Evolutionary conservation across 2,329 filamentous ascomycete species (phyloP).

Genomic region (Orbilia javanica): DNA sequence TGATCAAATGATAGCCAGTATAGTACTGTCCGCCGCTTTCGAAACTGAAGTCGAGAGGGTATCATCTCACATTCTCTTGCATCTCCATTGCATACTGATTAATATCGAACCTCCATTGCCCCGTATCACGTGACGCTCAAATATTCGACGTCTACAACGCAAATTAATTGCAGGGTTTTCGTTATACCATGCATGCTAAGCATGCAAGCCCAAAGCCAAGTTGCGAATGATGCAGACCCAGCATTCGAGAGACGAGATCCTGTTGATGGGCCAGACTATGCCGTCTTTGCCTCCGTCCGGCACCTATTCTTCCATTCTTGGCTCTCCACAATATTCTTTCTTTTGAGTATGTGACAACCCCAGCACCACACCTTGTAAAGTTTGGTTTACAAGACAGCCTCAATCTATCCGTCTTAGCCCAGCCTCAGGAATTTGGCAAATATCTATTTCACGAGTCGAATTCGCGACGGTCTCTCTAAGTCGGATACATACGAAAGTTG

Average conservation of each 20-base stretch:
- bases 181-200: slow-evolving; percentile 30
- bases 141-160: slow-evolving; percentile 8
- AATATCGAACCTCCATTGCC: background rate
- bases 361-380: slow-evolving; percentile 1
- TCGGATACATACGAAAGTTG: background rate
- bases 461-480: background rate
- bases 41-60: too few species aligned
- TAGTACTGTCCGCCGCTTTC: too few species aligned
- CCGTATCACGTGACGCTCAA: slow-evolving; percentile 8
- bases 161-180: background rate
- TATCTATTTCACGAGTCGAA: background rate
- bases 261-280: slow-evolving; percentile 51
- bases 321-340: background rate
- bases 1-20: too few species aligned
- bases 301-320: slow-evolving; percentile 48
- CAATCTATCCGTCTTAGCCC: slow-evolving; percentile 14
- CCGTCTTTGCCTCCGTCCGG: slow-evolving; percentile 52
- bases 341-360: slow-evolving; percentile 19
- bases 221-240: slow-evolving; percentile 17
- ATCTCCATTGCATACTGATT: background rate
- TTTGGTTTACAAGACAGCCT: too few species aligned
- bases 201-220: slow-evolving; percentile 46
- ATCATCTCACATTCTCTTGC: slow-evolving; percentile 11
- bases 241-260: slow-evolving; percentile 29
- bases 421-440: slow-evolving; percentile 5